Conservation (phyloP, 208 protist species). For the Leishmania mexicana region DNA sequence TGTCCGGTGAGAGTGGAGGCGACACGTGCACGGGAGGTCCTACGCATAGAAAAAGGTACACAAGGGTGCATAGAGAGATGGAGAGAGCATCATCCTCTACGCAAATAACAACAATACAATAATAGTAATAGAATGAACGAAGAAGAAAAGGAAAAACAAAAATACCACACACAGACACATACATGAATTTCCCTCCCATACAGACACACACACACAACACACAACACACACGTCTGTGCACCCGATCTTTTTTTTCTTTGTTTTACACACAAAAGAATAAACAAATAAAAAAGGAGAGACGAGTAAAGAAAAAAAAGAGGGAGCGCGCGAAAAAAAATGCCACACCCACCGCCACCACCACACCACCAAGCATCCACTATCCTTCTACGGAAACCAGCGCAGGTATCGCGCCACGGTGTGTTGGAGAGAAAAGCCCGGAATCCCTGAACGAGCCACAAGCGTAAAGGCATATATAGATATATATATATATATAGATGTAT, state of each 20-base stretch:
- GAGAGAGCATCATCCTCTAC: background rate
- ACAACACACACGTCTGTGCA: too few species aligned
- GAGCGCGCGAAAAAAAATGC: background rate
- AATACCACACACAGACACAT: background rate
- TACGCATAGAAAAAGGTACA: background rate
- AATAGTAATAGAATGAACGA: background rate
- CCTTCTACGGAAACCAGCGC: background rate
- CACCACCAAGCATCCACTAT: background rate
- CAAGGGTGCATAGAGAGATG: background rate
- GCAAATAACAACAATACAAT: too few species aligned
- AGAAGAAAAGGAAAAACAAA: background rate
- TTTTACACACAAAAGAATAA: background rate
- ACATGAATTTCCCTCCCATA: background rate
- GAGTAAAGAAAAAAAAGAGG: background rate
- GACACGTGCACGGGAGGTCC: background rate
- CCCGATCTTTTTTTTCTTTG: too few species aligned
- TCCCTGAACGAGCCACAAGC: background rate
- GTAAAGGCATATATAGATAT: background rate
- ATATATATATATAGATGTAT: background rate
- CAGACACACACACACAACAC: too few species aligned
- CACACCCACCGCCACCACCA: background rate
- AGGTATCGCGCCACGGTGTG: background rate
- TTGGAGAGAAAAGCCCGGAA: background rate
- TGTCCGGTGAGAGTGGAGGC: background rate
- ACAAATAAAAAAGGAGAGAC: background rate